These are phyloP conservation scores for Casuarina cunninghamiana DNA, from an alignment of 306 rosid genomes.

Conservation along the genomic window DNA sequence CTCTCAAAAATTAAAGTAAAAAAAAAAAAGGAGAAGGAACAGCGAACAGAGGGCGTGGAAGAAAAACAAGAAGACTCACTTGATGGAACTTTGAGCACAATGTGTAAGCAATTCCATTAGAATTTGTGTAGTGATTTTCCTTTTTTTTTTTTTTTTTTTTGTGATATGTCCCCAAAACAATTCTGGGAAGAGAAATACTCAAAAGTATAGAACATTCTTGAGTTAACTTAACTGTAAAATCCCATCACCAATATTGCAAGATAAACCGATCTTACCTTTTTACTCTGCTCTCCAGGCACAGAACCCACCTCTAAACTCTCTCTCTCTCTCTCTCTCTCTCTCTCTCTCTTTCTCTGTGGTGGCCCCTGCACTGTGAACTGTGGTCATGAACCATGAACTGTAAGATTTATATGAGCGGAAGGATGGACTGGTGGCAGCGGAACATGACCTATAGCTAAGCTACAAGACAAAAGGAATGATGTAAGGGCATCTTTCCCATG, in stretches of 20 bases:
- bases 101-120: not conserved
- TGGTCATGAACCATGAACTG: constrained; percentile 11
- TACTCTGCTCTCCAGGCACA: constrained; percentile 23
- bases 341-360: constrained; percentile 13
- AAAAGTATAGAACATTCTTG: not conserved
- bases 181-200: not conserved
- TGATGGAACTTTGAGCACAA: not conserved
- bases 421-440: constrained; percentile 10
- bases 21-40: not conserved
- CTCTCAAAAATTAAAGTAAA: not conserved
- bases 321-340: constrained; percentile 8
- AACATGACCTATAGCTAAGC: constrained; percentile 24
- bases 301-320: not conserved
- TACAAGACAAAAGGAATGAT: constrained; percentile 23
- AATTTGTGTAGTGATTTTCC: not conserved
- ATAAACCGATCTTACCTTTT: constrained; percentile 23
- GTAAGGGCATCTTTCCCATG: constrained; percentile 33
- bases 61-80: not conserved
- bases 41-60: not conserved
- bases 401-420: constrained; percentile 15
- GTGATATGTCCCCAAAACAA: not conserved
- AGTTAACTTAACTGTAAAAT: constrained; percentile 19
- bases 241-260: not conserved
- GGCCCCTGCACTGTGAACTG: constrained; percentile 16
- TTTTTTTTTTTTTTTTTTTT: not conserved